Evolutionary conservation across 1,139 yeast genomes (phyloP).

Genomic region (Candida tetrigidarum): DNA sequence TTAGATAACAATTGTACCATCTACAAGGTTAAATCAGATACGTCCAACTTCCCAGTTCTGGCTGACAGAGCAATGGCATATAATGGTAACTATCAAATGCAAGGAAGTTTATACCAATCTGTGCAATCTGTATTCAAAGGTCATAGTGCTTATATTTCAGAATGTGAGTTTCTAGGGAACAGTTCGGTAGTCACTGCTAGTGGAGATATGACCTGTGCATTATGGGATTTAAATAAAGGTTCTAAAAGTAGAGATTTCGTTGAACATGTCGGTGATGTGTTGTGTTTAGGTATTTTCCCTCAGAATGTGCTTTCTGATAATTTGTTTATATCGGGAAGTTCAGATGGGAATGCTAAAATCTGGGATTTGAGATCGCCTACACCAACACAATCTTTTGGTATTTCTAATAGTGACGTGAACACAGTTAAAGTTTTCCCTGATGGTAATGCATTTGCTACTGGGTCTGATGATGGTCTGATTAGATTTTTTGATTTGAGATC

Average conservation of each 20-base stretch:
- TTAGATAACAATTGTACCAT: slow-evolving; percentile 79
- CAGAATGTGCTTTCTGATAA: slow-evolving; percentile 23
- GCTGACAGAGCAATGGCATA: slow-evolving; percentile 4
- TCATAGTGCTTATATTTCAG: slow-evolving; percentile 83
- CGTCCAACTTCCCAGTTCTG: slow-evolving; percentile 15
- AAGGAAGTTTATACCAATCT: slow-evolving; percentile 41
- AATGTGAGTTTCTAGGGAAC: slow-evolving; percentile 62
- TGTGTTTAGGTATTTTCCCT: slow-evolving; percentile 50
- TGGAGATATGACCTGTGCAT: slow-evolving; percentile 80
- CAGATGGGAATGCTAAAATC: slow-evolving; percentile 71
- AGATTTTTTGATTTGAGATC: slow-evolving; percentile 77
- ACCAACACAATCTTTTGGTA: slow-evolving; percentile 63
- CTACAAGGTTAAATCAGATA: slow-evolving; percentile 48
- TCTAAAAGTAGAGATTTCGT: slow-evolving; percentile 57
- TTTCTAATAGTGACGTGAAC: slow-evolving; percentile 70
- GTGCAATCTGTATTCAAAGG: slow-evolving; percentile 66
- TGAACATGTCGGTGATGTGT: slow-evolving; percentile 84
- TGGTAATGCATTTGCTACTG: slow-evolving; percentile 67
- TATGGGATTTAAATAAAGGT: slow-evolving; percentile 80
- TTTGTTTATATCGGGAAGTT: slow-evolving; percentile 70
- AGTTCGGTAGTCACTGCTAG: slow-evolving; percentile 68
- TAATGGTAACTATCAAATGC: slow-evolving; percentile 19
- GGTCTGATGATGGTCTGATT: slow-evolving; percentile 81
- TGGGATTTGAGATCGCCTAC: slow-evolving; percentile 69
- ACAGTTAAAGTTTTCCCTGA: slow-evolving; percentile 70